These are phyloP conservation scores for Byssoonygena ceratinophila DNA, from an alignment of 2,329 filamentous ascomycete genomes.

Conservation along the genomic window DNA sequence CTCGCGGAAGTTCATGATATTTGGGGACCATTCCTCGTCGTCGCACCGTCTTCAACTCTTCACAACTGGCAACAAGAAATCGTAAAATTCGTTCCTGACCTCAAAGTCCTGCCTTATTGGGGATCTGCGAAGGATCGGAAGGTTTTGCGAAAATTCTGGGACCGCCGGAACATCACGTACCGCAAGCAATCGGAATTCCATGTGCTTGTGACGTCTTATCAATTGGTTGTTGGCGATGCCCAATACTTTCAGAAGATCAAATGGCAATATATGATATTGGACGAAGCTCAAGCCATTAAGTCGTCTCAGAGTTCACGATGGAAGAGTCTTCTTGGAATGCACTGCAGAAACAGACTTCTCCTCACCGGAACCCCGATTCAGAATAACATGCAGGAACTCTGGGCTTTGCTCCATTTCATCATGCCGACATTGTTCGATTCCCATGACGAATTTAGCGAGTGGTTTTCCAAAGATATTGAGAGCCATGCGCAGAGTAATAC, in stretches of 20 bases:
- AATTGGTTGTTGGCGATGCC: constrained; percentile 89
- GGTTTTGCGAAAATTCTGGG: constrained; percentile 96
- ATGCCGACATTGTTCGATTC: constrained; percentile 90
- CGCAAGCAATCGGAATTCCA: constrained; percentile 89
- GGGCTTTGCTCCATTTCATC: constrained; percentile 83
- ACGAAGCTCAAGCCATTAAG: constrained; percentile 93
- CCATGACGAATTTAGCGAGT: constrained; percentile 44
- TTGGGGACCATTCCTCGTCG: constrained; percentile 89
- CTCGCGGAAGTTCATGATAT: constrained; percentile 96
- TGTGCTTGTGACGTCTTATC: constrained; percentile 91
- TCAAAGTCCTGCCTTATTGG: constrained; percentile 97
- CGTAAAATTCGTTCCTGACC: constrained; percentile 78
- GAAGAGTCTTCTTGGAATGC: constrained; percentile 73
- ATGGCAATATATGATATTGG: constrained; percentile 77
- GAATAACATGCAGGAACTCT: constrained; percentile 87
- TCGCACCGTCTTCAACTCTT: constrained; percentile 55
- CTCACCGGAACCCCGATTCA: constrained; percentile 94
- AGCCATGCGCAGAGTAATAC: constrained; percentile 98
- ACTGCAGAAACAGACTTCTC: constrained; percentile 95
- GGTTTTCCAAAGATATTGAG: constrained; percentile 60
- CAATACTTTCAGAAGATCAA: constrained; percentile 49
- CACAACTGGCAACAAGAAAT: constrained; percentile 98
- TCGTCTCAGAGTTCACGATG: constrained; percentile 90
- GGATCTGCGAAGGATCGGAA: constrained; percentile 89
- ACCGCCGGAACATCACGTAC: constrained; percentile 93